These are phyloP conservation scores for Erucastrum elatum DNA, from an alignment of 345 rosid species.

Conservation along the genomic window DNA sequence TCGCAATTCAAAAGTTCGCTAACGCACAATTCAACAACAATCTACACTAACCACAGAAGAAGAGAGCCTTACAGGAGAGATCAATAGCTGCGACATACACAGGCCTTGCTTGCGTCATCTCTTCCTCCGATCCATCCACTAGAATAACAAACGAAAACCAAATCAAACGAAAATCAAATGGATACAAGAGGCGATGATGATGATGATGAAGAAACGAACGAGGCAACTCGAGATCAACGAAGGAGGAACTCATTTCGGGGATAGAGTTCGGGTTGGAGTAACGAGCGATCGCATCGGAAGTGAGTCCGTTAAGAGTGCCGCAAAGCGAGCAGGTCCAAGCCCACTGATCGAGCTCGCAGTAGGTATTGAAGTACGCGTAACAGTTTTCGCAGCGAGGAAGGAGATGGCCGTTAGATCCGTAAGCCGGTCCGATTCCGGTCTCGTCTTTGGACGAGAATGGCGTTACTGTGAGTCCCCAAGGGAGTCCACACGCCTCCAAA, in stretches of 20 bases:
- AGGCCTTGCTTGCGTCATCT: slow-evolving; percentile 71
- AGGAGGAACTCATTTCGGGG: slow-evolving; percentile 87
- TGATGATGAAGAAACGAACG: slow-evolving; percentile 39
- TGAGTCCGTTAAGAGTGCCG: slow-evolving; percentile 82
- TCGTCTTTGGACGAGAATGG: slow-evolving; percentile 90
- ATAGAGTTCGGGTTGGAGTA: slow-evolving; percentile 77
- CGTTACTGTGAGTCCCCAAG: slow-evolving; percentile 89
- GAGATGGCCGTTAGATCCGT: slow-evolving; percentile 78
- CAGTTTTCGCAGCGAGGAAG: slow-evolving; percentile 94
- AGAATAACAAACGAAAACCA: slow-evolving; percentile 9
- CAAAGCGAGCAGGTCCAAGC: slow-evolving; percentile 92
- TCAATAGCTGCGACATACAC: slow-evolving; percentile 98
- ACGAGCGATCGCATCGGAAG: slow-evolving; percentile 70
- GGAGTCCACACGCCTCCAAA: slow-evolving; percentile 77
- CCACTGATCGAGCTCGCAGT: slow-evolving; percentile 96
- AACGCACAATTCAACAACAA: slow-evolving; percentile 21
- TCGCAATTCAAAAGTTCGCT: slow-evolving; percentile 2
- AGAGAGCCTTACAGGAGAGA: slow-evolving; percentile 69
- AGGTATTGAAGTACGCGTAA: slow-evolving; percentile 91
- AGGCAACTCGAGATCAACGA: slow-evolving; percentile 90
- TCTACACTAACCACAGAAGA: slow-evolving; percentile 17
- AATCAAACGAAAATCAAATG: not conserved
- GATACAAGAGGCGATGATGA: not conserved
- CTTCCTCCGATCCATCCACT: slow-evolving; percentile 84
- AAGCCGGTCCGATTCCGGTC: slow-evolving; percentile 68